Conservation (phyloP, 768 basidiomycete genomes). For the Lactarius quietus region DNA sequence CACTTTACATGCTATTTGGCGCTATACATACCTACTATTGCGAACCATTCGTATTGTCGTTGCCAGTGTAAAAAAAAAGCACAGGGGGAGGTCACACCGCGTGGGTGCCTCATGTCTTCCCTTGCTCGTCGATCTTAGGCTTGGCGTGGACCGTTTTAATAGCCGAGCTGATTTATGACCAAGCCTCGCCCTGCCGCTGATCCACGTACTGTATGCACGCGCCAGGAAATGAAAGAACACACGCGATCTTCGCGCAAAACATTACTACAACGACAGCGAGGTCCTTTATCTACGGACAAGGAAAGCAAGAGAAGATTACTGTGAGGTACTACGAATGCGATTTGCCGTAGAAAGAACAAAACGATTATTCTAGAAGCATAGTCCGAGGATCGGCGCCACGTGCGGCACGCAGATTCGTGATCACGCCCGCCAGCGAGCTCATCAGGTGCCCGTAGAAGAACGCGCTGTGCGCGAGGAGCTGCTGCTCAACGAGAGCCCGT, state of each 20-base stretch:
- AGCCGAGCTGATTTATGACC: background rate
- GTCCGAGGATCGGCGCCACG: conserved; percentile 38
- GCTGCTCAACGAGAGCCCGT: conserved; percentile 42
- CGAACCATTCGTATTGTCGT: background rate
- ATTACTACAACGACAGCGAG: background rate
- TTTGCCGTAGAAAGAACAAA: background rate
- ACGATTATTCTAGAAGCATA: conserved; percentile 35
- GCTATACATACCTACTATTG: background rate
- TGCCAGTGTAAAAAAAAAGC: background rate
- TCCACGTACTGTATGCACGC: background rate
- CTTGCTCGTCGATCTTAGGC: background rate
- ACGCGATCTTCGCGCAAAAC: background rate
- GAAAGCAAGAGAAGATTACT: no score
- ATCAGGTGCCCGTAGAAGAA: conserved; percentile 40
- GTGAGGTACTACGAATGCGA: no score
- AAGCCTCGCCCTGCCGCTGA: background rate
- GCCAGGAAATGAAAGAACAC: background rate
- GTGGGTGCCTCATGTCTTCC: background rate
- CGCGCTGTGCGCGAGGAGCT: conserved; percentile 33
- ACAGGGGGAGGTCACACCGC: background rate
- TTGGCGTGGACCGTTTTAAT: background rate
- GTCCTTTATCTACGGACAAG: no score
- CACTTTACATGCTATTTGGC: background rate
- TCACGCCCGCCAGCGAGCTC: conserved; percentile 40
- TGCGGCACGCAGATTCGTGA: conserved; percentile 38